Base-by-base conservation (phyloP, 495 filamentous ascomycete species). In the Gamarada debralockiae region DNA sequence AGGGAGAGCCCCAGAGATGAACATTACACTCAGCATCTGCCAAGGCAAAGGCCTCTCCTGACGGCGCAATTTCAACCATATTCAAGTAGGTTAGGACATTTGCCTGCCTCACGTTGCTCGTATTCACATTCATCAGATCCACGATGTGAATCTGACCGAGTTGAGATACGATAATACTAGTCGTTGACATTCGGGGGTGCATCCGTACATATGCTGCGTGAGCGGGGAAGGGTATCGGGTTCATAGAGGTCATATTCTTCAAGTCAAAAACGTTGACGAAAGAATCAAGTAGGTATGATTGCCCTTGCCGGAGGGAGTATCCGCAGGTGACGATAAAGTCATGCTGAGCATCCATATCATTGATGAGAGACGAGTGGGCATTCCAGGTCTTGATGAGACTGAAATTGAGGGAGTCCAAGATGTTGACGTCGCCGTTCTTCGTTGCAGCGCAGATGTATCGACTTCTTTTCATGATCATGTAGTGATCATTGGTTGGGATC, bases 271-370 rank as follows among this genome's bases (percentile, higher is more conserved):
- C 90, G 55, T 95, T 96, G 48, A 95, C 90, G 42, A 96, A 78
- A 2, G 89, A 86, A 62, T 97, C 93, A 1, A 93, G 83, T 65
- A 90, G 88, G 41, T 73, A 78, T 5, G 48, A 36, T 67, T 74
- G 61, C 62, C 70, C 55, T 59, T 66, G 47, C 57, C 66, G 41
- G 15, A 84, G 74, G 1, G 91, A 92, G 65, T 88, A 93, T n/a
- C 93, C 93, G 66, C 93, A 99, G 21, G 92, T 97, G 17, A 97
- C 84, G 24, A 97, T 78, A 55, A 89, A 90, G 62, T 96, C 90
- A 56, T 89, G 85, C 50, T 90, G 86, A 6, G 90, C 89, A 70
- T 97, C 92, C 87, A 99, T 96, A 63, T 97, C 91, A 63, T 88
- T 92, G 57, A 97, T 87, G 21, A 78, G 81, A 3, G 87, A 84